Base-by-base conservation (phyloP, 2,329 filamentous ascomycete species). In the Cryphonectria nitschkei region DNA sequence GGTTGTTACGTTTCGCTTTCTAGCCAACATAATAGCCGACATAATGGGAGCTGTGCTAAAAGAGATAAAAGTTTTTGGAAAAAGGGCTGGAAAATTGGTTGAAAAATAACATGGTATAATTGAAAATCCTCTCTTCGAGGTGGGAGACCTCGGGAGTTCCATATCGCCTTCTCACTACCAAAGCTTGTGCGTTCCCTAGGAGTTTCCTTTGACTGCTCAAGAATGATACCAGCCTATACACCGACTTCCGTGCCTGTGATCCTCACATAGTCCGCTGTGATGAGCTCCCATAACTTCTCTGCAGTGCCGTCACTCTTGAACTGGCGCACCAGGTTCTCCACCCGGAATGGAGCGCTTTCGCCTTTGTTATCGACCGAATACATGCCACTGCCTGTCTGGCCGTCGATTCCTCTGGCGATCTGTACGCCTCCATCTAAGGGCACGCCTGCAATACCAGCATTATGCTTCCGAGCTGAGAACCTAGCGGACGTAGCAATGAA, bases 51-150 rank as follows among this genome's bases (percentile, higher is more conserved):
- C 26, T 26, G 54, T 34, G 50, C 52, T 0, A 70, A 73, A 11
- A 69, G 34, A 6, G 6, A 34, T 6, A 6, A 34, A 34, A 34
- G 34, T 34, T 4, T 34, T 34, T 34, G 6, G 3, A 1, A 34
- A 34, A 34, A 34, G 34, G 75, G 16, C 68, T 74, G n/a, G 77
- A 13, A 73, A 85, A 64, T 79, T 88, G 37, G 81, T 81, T 0
- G 77, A 81, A 14, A 82, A 82, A 77, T 11, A 11, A 39, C 11
- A 39, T 26, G 26, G 26, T 26, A 26, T 26, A 26, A 26, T 26
- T 26, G 26, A 26, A 26, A 26, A 26, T 26, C 26, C 26, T 26
- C 26, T 26, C 26, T 26, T 26, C 1, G 26, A 26, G 26, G 26
- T 26, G 1, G 26, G 26, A 26, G 26, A 26, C 26, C 26, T 26